Evolutionary conservation across 805 yeast species (phyloP), one percentile per base, ranked within the genome.

Genomic region (Hagleromyces aurorensis): DNA sequence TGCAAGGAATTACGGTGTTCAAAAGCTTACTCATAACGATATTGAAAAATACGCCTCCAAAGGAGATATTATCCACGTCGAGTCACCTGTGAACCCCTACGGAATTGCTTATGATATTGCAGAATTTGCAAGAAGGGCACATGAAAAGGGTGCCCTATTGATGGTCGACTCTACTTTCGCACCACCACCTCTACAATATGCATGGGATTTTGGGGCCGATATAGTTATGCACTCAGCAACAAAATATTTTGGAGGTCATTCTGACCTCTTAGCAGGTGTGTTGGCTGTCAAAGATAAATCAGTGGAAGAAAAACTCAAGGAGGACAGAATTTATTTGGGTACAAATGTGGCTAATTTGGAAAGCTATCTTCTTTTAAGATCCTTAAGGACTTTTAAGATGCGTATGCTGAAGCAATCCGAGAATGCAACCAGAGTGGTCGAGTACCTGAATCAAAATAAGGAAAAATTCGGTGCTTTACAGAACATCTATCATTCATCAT

Each of bases 241-340:
- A 1, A 87, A 87, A 53, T 89, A 79, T 59, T 79, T 85, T 48
- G 96, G 94, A 21, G 96, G 97, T n/a, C 96, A 87, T 57, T 82
- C 94, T 5, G 96, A 87, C 54, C 61, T 86, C 23, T 62, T 87
- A 29, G 86, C 94, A 4, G 96, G 97, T 19, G 64, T 79, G 8
- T 57, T 86, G 12, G 73, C 77, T 12, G 75, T 81, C n/a, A 76
- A 78, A 49, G 72, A 72, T 36, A 41, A 48, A 6, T 55, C 61
- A 2, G 64, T 64, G 5, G 68, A 69, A 33, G 43, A 59, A 13
- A 48, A 61, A 23, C 63, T 87, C 37, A 55, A 65, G 4, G 55
- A 51, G 0, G 96, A 87, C 44, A 67, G 97, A 45, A 55, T 75
- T 6, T 68, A 64, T 36, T 57, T 86, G 32, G 96, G 96, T 21